These are phyloP conservation scores for Chalciporus pseudorubinellus DNA, from an alignment of 768 basidiomycete genomes.

Conservation along the genomic window DNA sequence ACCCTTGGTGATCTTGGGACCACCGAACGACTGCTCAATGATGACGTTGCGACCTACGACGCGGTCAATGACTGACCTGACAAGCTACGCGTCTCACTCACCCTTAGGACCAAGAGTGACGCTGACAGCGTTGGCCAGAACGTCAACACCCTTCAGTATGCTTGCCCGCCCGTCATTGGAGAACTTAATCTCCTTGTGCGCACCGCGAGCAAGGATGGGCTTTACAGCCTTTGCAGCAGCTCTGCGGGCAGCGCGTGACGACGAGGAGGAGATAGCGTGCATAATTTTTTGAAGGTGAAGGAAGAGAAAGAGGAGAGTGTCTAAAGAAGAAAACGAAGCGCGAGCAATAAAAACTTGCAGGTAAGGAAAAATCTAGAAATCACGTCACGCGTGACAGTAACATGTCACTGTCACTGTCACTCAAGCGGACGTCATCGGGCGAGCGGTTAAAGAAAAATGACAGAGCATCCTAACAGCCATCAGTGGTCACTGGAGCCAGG, in stretches of 20 bases:
- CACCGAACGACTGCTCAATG: slow-evolving; percentile 89
- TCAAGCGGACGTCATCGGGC: too few relatives aligned
- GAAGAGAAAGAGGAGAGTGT: slow-evolving; percentile 7
- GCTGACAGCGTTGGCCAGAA: slow-evolving; percentile 94
- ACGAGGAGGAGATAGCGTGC: slow-evolving; percentile 69
- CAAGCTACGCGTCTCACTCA: slow-evolving; percentile 24
- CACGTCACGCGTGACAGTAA: slow-evolving; percentile 24
- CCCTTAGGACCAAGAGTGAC: slow-evolving; percentile 98
- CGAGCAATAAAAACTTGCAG: slow-evolving; percentile 27
- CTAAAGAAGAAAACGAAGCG: not conserved
- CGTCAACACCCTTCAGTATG: slow-evolving; percentile 94
- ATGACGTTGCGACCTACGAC: slow-evolving; percentile 89
- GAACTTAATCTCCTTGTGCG: slow-evolving; percentile 97
- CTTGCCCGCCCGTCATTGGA: slow-evolving; percentile 91
- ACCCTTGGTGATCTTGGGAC: slow-evolving; percentile 97
- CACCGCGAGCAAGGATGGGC: slow-evolving; percentile 62
- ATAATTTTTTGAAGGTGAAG: slow-evolving; percentile 37
- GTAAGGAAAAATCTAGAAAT: slow-evolving; percentile 33
- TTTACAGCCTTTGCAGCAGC: slow-evolving; percentile 56
- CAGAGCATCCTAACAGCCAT: too few relatives aligned
- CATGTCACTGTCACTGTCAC: not conserved
- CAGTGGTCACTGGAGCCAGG: too few relatives aligned
- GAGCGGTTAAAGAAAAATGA: too few relatives aligned
- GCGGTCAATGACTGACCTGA: slow-evolving; percentile 10
- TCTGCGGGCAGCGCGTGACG: slow-evolving; percentile 66